Percentiles rank a stretch among this genome's conserved stretches.
Conservation (phyloP, 257 asterid species). For the Forsythia suspensa region DNA sequence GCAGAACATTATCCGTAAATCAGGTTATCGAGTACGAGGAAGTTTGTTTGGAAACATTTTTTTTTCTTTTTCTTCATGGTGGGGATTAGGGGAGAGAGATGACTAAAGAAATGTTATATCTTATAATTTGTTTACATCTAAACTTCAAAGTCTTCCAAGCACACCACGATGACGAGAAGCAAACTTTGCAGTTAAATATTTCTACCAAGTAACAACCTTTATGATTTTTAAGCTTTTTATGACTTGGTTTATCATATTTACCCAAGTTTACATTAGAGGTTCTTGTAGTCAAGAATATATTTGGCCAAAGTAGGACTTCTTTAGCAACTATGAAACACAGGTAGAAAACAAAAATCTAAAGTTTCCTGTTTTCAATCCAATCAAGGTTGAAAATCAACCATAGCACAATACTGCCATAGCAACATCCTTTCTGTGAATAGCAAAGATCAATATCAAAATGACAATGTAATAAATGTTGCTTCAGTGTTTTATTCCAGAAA, state of each 20-base stretch:
- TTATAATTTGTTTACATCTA: no score
- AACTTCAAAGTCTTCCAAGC: background rate
- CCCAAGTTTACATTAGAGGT: background rate
- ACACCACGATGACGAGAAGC: background rate
- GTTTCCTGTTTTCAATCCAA: background rate
- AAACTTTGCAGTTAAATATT: background rate
- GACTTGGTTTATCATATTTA: background rate
- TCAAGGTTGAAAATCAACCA: background rate
- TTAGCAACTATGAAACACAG: background rate
- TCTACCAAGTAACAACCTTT: background rate
- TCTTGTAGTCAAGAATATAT: background rate
- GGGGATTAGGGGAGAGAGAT: background rate
- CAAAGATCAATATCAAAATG: conserved; percentile 8
- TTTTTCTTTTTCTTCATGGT: background rate
- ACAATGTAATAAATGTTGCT: conserved; percentile 10
- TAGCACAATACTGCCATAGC: background rate
- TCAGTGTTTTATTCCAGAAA: no score
- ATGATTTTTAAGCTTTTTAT: background rate
- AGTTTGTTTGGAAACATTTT: background rate
- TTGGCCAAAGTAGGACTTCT: background rate
- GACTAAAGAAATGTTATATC: background rate
- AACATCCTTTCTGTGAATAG: conserved; percentile 8
- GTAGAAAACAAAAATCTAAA: background rate
- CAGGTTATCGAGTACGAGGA: background rate
- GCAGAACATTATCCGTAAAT: background rate